Conservation (phyloP, 2,329 filamentous ascomycete species). For the Boeremia lycopersici region DNA sequence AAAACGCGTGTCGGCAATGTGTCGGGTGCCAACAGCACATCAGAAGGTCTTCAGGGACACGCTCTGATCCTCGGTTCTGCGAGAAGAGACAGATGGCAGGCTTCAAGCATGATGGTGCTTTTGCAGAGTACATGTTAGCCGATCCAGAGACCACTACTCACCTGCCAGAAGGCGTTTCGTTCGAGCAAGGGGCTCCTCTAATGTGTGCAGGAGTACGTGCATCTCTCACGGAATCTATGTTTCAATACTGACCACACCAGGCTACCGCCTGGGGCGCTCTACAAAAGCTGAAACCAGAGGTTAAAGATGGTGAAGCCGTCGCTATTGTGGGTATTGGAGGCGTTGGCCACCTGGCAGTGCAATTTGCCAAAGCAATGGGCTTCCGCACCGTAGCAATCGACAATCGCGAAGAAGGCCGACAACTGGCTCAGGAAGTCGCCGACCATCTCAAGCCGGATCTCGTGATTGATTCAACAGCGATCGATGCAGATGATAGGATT, state of each 20-base stretch:
- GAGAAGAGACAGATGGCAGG: conserved; percentile 35
- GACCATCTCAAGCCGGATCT: conserved; percentile 27
- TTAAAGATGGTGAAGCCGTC: conserved; percentile 70
- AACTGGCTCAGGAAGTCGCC: conserved; percentile 25
- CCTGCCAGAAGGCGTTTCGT: conserved; percentile 29
- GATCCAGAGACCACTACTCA: conserved; percentile 37
- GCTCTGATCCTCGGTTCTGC: conserved; percentile 38
- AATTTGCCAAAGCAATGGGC: conserved; percentile 61
- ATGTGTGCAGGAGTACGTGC: conserved; percentile 43
- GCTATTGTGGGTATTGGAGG: conserved; percentile 84
- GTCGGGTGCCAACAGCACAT: conserved; percentile 25
- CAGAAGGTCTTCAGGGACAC: conserved; percentile 14
- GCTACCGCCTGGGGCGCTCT: conserved; percentile 37
- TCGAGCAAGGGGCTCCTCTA: conserved; percentile 41
- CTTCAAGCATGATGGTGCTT: conserved; percentile 40
- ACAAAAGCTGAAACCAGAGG: conserved; percentile 26
- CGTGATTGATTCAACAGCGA: conserved; percentile 22
- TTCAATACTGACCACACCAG: conserved; percentile 2
- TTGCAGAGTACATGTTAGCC: conserved; percentile 42
- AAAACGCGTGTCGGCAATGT: conserved; percentile 32
- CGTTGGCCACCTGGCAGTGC: conserved; percentile 76
- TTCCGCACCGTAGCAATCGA: conserved; percentile 32
- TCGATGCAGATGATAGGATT: conserved; percentile 22
- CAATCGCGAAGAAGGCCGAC: conserved; percentile 30
- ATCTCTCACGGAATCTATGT: too few species aligned